A percentile compares a stretch with the other conserved stretches of the same genome.
phyloP scores from a whole-genome alignment of 139 green algal species.

The Axilococcus clingmanii region DNA sequence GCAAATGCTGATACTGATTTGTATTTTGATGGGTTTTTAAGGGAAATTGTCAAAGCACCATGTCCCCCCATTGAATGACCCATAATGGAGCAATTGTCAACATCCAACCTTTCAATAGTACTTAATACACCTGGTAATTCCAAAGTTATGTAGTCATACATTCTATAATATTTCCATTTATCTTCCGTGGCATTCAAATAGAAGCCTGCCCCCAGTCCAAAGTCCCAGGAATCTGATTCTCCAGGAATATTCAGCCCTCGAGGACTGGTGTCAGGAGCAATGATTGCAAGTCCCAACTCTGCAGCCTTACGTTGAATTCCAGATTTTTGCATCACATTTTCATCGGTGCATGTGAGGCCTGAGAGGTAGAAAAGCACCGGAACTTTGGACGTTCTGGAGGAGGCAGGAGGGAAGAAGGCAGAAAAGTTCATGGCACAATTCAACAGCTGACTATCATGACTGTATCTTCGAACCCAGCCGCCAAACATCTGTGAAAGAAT shows the following conservation, averaged over 20 bases:
- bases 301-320: conserved; percentile 56
- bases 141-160: conserved; percentile 87
- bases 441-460: conserved; percentile 44
- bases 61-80: conserved; percentile 92
- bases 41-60: conserved; percentile 68
- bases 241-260: conserved; percentile 70
- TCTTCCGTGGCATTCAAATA: conserved; percentile 71
- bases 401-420: conserved; percentile 40
- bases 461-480: conserved; percentile 59
- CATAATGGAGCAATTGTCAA: conserved; percentile 37
- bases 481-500: conserved; percentile 39
- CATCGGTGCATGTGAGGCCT: conserved; percentile 89
- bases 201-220: conserved; percentile 70
- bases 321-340: conserved; percentile 84
- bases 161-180: conserved; percentile 63
- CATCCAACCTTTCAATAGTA: conserved; percentile 39
- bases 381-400: neutral
- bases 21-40: conserved; percentile 74
- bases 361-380: conserved; percentile 81
- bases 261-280: conserved; percentile 86
- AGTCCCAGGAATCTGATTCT: conserved; percentile 72
- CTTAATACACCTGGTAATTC: conserved; percentile 57
- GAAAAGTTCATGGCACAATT: conserved; percentile 77
- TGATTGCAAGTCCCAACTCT: conserved; percentile 61
- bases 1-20: conserved; percentile 79